Evolutionary conservation across 176 grass and related monocot genomes (phyloP).

Genomic region (Triticum dicoccoides): DNA sequence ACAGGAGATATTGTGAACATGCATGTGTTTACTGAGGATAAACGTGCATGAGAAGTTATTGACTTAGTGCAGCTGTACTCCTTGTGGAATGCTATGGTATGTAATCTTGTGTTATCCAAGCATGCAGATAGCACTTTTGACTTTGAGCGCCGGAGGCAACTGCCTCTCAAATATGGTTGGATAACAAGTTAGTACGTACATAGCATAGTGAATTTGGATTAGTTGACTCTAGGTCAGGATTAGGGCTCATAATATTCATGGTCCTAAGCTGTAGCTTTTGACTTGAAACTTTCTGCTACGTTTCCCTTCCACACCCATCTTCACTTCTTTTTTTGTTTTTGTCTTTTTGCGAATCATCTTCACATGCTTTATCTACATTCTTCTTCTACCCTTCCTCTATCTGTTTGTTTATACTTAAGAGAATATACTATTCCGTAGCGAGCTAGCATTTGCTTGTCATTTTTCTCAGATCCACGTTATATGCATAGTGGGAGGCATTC

Average conservation of each 20-base stretch:
- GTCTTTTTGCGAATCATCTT: background rate
- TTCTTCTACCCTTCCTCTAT: background rate
- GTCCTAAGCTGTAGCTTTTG: background rate
- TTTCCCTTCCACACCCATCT: background rate
- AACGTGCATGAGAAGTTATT: constrained; percentile 63
- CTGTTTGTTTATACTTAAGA: background rate
- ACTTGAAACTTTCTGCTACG: background rate
- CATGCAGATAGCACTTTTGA: background rate
- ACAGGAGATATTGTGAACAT: constrained; percentile 87
- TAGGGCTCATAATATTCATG: background rate
- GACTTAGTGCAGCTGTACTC: constrained; percentile 30
- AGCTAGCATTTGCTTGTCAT: background rate
- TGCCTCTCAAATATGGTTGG: background rate
- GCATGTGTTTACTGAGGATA: constrained; percentile 89
- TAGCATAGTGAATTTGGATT: constrained; percentile 1
- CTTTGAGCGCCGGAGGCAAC: background rate
- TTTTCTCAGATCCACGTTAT: background rate
- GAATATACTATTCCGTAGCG: background rate
- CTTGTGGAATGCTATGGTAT: constrained; percentile 56
- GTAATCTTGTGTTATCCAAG: constrained; percentile 1
- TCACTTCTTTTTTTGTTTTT: background rate
- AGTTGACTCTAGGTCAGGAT: constrained; percentile 6
- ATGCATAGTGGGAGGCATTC: background rate
- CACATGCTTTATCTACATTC: background rate
- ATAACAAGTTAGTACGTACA: background rate